These are phyloP conservation scores for Teunomyces kruisii DNA, from an alignment of 805 yeast species.

Conservation along the genomic window DNA sequence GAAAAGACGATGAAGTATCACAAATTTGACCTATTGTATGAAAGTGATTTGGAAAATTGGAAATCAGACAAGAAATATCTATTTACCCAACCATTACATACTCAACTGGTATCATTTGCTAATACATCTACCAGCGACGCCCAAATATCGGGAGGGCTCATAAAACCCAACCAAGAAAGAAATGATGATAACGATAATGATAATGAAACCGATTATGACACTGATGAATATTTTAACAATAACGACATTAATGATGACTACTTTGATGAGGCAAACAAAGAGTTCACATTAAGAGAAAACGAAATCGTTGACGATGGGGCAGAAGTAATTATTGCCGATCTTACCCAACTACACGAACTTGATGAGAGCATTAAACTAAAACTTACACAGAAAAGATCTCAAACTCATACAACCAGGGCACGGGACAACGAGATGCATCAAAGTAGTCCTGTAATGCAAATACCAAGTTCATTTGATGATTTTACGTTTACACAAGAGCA, in stretches of 20 bases:
- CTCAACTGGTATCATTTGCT: slow-evolving; percentile 1
- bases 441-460: slow-evolving; percentile 7
- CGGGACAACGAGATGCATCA: not conserved
- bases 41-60: slow-evolving; percentile 24
- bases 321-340: not conserved
- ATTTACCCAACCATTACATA: slow-evolving; percentile 10
- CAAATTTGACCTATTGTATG: slow-evolving; percentile 14
- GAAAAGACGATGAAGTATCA: slow-evolving; percentile 16
- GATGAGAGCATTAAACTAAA: slow-evolving; percentile 17
- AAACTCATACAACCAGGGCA: not conserved
- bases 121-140: not conserved
- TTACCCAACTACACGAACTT: slow-evolving; percentile 13
- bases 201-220: not conserved
- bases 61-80: slow-evolving; percentile 12
- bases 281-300: too few relatives aligned
- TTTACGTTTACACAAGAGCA: slow-evolving; percentile 3
- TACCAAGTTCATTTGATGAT: slow-evolving; percentile 15
- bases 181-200: slow-evolving; percentile 11
- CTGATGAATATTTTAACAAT: not conserved
- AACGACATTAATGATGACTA: not conserved
- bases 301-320: slow-evolving; percentile 4
- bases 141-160: too few relatives aligned
- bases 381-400: not conserved
- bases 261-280: not conserved
- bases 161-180: too few relatives aligned